These are phyloP conservation scores for Leccinum longicurvipes DNA, from an alignment of 768 basidiomycete genomes.

Conservation along the genomic window DNA sequence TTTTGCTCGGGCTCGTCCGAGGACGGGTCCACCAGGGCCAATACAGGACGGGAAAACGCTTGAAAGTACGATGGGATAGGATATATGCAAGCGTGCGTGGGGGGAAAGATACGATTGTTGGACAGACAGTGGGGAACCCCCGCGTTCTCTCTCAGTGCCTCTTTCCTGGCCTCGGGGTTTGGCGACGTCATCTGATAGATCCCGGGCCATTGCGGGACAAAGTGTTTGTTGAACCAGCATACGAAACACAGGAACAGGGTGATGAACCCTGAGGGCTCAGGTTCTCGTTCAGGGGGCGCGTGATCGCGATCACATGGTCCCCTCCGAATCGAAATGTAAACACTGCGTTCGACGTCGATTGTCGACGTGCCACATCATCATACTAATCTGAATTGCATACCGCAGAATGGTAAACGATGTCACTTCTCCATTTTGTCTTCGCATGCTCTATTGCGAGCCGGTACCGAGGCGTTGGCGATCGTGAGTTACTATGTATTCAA, in stretches of 20 bases:
- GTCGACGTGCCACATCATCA: too few relatives aligned
- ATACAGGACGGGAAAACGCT: background rate
- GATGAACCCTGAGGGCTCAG: background rate
- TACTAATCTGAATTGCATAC: too few relatives aligned
- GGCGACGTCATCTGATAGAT: background rate
- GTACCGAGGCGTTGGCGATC: background rate
- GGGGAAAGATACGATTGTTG: too few relatives aligned
- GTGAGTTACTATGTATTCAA: background rate
- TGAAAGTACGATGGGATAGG: background rate
- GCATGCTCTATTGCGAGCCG: background rate
- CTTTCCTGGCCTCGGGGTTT: too few relatives aligned
- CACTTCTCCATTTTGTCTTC: background rate
- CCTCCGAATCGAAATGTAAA: background rate
- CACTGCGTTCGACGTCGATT: background rate
- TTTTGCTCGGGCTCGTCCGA: background rate
- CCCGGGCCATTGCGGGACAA: background rate
- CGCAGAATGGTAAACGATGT: background rate
- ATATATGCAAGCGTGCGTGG: background rate
- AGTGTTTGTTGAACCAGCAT: background rate
- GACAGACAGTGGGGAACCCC: background rate
- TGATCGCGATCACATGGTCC: background rate
- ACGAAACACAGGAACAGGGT: background rate
- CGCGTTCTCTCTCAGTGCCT: background rate
- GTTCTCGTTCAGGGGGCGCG: background rate
- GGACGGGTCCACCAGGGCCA: background rate